Percentiles rank a stretch among this genome's conserved stretches.
Evolutionary conservation across 805 yeast species (phyloP).

Genomic region (baker's yeast (Saccharomyces cerevisiae)): DNA sequence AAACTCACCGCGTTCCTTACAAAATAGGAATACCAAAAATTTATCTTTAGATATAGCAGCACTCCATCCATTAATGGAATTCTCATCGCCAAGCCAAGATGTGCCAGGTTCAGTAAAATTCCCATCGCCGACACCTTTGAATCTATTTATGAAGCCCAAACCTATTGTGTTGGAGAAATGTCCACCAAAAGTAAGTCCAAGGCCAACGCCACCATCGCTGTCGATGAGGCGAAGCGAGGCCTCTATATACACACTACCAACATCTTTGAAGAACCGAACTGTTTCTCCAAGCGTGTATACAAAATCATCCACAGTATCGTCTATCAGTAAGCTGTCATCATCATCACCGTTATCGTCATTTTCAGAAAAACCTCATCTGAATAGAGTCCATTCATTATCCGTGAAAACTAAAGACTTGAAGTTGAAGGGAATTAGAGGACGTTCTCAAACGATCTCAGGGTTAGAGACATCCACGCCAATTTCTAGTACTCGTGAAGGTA

Average conservation of each 20-base stretch:
- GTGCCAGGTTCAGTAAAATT: background rate
- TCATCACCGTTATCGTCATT: background rate
- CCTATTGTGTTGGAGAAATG: background rate
- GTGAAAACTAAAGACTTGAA: slow-evolving; percentile 12
- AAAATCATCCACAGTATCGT: background rate
- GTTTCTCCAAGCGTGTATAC: background rate
- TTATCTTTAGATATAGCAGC: slow-evolving; percentile 7
- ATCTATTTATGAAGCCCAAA: background rate
- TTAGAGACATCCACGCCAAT: slow-evolving; percentile 11
- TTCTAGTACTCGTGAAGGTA: background rate
- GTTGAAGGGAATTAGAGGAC: slow-evolving; percentile 3
- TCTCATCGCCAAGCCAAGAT: background rate
- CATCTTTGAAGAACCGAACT: background rate
- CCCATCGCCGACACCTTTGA: background rate
- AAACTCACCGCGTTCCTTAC: slow-evolving; percentile 15
- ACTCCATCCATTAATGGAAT: background rate
- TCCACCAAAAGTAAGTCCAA: slow-evolving; percentile 2
- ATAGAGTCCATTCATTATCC: slow-evolving; percentile 17
- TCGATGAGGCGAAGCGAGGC: slow-evolving; percentile 16
- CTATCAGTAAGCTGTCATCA: background rate
- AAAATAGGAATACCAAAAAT: slow-evolving; percentile 27
- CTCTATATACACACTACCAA: slow-evolving; percentile 12
- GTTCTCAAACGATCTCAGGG: slow-evolving; percentile 11
- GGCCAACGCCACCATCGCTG: slow-evolving; percentile 1
- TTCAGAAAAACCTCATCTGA: background rate